Conservation (phyloP, 2,329 filamentous ascomycete genomes). For the Diaporthe velutina region DNA sequence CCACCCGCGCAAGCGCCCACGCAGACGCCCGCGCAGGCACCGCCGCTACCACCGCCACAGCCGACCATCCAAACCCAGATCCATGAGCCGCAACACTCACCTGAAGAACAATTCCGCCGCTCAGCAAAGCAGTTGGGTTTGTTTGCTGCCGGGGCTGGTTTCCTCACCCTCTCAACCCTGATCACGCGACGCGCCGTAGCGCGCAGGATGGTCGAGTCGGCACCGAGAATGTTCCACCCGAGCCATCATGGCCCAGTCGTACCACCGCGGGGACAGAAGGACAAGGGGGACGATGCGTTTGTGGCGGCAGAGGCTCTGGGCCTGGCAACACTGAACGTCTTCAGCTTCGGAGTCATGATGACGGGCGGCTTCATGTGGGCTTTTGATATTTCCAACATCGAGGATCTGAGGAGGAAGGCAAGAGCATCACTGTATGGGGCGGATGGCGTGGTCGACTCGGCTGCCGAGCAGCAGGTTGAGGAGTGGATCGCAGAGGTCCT, state of each 20-base stretch:
- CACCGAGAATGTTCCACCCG: slow-evolving; percentile 80
- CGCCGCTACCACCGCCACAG: neutral
- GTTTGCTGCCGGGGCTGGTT: slow-evolving; percentile 80
- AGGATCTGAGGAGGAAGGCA: slow-evolving; percentile 72
- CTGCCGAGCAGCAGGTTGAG: slow-evolving; percentile 72
- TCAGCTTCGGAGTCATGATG: slow-evolving; percentile 80
- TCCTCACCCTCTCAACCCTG: slow-evolving; percentile 78
- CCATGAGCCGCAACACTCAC: slow-evolving; percentile 40
- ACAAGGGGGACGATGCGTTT: slow-evolving; percentile 70
- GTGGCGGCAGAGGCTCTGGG: slow-evolving; percentile 88
- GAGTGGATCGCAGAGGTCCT: slow-evolving; percentile 72
- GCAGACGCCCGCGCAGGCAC: slow-evolving; percentile 6
- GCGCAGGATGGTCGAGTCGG: slow-evolving; percentile 70
- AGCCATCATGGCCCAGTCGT: slow-evolving; percentile 57
- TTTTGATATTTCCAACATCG: slow-evolving; percentile 79
- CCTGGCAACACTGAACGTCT: slow-evolving; percentile 88
- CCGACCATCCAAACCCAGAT: neutral
- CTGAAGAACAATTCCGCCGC: slow-evolving; percentile 51
- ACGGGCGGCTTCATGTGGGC: slow-evolving; percentile 81
- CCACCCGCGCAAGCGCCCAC: slow-evolving; percentile 5
- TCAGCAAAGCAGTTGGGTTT: slow-evolving; percentile 75
- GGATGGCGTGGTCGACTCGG: slow-evolving; percentile 55
- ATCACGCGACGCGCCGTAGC: slow-evolving; percentile 79
- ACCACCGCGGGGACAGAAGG: slow-evolving; percentile 46
- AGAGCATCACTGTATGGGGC: slow-evolving; percentile 53